Evolutionary conservation across 192 early-diverging fungal species (phyloP).

Genomic region (Haplosporangium gracile): DNA sequence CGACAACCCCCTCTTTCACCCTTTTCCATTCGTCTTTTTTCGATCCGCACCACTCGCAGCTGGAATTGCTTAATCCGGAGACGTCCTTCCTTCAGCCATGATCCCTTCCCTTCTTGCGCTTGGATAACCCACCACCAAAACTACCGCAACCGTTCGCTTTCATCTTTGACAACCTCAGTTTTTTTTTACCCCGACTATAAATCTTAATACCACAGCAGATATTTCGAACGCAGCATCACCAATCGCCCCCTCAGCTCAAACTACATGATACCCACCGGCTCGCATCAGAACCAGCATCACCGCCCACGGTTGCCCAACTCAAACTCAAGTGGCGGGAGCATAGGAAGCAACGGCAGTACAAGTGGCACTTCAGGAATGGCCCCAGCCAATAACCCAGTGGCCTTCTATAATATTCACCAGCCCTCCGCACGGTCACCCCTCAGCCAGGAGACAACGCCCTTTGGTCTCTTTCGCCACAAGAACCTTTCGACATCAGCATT

Average conservation of each 20-base stretch:
- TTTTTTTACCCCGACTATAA: not conserved
- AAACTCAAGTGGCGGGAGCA: slow-evolving; percentile 15
- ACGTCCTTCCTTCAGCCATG: not conserved
- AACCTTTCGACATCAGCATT: slow-evolving; percentile 52
- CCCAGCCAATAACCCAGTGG: slow-evolving; percentile 11
- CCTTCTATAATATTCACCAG: slow-evolving; percentile 52
- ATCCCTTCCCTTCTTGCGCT: slow-evolving; percentile 4
- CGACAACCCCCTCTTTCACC: not conserved
- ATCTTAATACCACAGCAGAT: not conserved
- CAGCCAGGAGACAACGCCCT: slow-evolving; percentile 53
- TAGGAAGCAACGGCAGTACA: slow-evolving; percentile 13
- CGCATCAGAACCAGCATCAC: slow-evolving; percentile 29
- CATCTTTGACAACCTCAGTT: slow-evolving; percentile 3
- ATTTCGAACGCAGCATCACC: not conserved
- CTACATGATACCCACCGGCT: slow-evolving; percentile 38
- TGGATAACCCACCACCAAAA: not conserved
- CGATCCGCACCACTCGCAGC: slow-evolving; percentile 3
- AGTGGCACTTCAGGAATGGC: not conserved
- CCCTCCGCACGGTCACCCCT: slow-evolving; percentile 51
- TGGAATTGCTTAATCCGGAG: not conserved
- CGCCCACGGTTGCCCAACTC: slow-evolving; percentile 29
- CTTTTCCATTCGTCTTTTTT: not conserved
- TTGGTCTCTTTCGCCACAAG: slow-evolving; percentile 55
- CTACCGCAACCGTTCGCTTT: not conserved
- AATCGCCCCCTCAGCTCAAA: not conserved